Base-by-base conservation (phyloP, 208 protist species). In the Trypanosoma avium region DNA sequence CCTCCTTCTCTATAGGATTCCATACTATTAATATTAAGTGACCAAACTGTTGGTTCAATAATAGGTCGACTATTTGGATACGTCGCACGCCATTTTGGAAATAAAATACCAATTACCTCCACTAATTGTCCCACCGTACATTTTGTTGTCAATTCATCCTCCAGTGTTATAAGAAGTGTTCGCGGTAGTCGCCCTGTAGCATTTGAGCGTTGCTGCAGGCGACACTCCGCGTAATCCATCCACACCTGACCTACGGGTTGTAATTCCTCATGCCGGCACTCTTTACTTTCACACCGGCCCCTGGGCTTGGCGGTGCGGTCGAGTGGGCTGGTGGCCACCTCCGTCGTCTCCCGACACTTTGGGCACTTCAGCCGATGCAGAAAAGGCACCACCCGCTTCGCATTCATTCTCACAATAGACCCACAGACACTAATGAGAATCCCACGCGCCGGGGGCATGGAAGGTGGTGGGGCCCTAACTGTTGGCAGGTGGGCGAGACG, bases 181-280 rank as follows among this genome's bases (percentile, higher is more conserved):
- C 84, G 84, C 4, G 89, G 89, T 29, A 95, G 77, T 17, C 74
- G 69, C 8, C 89, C 89, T 0, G 79, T 81, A 56, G 82, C 73
- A 55, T 82, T 84, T 22, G 82, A 84, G 42, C 86, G 84, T 79
- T 89, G 89, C 78, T 95, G 89, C 63, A 95, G 82, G 1, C 86
- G 84, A 60, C 89, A 93, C 76, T 95, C 86, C 42, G 82, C 86
- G 70, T 93, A 93, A 79, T 95, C 89, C 86, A 95, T 93, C 85
- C 84, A 93, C 7, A 84, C 75, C 49, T 92, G 81, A 1, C 82
- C 78, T 4, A 88, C 81, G n/a, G 78, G 65, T 49, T 90, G 80
- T 61, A 93, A 62, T 56, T 73, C 78, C 70, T 90, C 89, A 50
- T 75, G 64, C 49, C 81, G 72, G 74, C 89, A 95, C 46, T 62